A percentile compares a stretch with the other conserved stretches of the same genome.
These are phyloP conservation scores for Eucalyptus lansdowneana DNA, from an alignment of 345 rosid genomes.

Conservation along the genomic window DNA sequence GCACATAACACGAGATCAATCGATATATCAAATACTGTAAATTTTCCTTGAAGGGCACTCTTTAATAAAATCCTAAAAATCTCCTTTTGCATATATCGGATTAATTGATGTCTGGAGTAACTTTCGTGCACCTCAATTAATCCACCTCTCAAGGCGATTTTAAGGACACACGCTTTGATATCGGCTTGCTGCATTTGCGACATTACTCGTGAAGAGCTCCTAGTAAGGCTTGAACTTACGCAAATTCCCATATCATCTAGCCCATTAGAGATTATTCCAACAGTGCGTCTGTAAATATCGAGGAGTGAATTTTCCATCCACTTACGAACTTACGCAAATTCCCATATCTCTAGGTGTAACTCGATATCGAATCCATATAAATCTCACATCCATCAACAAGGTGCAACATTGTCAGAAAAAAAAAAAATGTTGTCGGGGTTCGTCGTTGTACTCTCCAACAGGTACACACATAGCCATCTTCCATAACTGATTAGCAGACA, in stretches of 20 bases:
- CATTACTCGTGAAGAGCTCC: not conserved
- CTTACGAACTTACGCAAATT: not conserved
- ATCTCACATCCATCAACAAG: not conserved
- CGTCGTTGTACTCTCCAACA: not conserved
- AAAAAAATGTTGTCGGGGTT: not conserved
- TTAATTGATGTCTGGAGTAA: accelerated
- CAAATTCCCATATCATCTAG: no score
- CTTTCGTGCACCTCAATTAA: not conserved
- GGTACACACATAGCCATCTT: not conserved
- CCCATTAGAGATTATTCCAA: not conserved
- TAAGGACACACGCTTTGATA: accelerated
- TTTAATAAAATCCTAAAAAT: not conserved
- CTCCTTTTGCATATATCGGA: accelerated
- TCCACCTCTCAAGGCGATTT: accelerated
- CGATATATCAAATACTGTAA: accelerated
- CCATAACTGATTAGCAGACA: not conserved
- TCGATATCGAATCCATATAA: accelerated
- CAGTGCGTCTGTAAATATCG: not conserved
- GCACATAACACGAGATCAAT: accelerated
- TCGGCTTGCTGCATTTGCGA: not conserved
- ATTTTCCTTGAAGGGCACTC: not conserved
- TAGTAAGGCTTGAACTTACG: not conserved
- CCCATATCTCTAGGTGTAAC: not conserved
- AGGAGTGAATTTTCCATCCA: not conserved
- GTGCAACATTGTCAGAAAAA: not conserved